Evolutionary conservation across 257 asterid genomes (phyloP).

Genomic region (Solanum commersonii): DNA sequence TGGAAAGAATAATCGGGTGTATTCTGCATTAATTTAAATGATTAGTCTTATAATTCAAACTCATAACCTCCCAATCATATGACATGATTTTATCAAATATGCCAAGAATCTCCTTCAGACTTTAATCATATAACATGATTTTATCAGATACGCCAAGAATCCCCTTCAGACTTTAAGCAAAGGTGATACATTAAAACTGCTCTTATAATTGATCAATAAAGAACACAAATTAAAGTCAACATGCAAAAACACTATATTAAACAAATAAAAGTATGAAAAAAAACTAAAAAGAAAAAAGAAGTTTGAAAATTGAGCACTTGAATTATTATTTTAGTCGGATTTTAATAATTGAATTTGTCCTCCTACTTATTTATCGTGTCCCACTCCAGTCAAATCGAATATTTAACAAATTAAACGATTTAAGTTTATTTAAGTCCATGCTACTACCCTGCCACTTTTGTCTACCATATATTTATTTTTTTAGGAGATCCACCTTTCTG

Average conservation of each 20-base stretch:
- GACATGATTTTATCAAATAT: background rate
- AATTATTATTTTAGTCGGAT: background rate
- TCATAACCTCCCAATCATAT: too few relatives aligned
- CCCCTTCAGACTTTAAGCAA: background rate
- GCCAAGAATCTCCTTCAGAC: background rate
- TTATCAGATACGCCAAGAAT: background rate
- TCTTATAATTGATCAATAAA: background rate
- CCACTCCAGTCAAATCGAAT: background rate
- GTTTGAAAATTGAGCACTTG: background rate
- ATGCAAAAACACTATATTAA: too few relatives aligned
- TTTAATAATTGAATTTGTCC: background rate
- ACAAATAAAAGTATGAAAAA: background rate
- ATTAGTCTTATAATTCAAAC: background rate
- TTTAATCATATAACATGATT: too few relatives aligned
- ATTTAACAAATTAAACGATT: background rate
- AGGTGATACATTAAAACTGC: background rate
- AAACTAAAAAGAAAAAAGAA: too few relatives aligned
- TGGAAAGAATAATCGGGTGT: too few relatives aligned
- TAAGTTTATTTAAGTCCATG: background rate
- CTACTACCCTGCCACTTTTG: background rate
- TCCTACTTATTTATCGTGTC: background rate
- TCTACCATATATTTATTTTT: background rate
- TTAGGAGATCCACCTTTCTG: background rate
- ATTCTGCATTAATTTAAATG: too few relatives aligned
- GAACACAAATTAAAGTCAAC: background rate